Evolutionary conservation across 2,329 filamentous ascomycete genomes (phyloP).

Genomic region (Clarireedia paspali): DNA sequence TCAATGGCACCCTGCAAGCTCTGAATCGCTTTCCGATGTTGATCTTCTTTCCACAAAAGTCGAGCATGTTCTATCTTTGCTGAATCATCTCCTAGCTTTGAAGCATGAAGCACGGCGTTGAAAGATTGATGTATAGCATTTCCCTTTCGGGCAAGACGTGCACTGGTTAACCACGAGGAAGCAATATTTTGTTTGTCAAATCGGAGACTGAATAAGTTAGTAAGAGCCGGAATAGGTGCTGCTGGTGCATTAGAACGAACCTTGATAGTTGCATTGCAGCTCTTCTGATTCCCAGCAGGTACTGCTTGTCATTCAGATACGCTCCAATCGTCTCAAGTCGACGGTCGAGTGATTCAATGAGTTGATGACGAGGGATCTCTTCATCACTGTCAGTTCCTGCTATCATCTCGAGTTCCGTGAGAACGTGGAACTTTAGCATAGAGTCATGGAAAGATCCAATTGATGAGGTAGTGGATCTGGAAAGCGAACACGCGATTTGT

Average conservation of each 20-base stretch:
- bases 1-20: slow-evolving; percentile 80
- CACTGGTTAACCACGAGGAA: slow-evolving; percentile 76
- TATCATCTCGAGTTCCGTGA: slow-evolving; percentile 81
- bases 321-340: slow-evolving; percentile 86
- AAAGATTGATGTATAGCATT: slow-evolving; percentile 82
- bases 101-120: slow-evolving; percentile 85
- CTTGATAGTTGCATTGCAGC: slow-evolving; percentile 76
- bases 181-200: slow-evolving; percentile 72
- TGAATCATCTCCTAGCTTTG: slow-evolving; percentile 73
- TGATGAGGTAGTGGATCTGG: slow-evolving; percentile 68
- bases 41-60: slow-evolving; percentile 85
- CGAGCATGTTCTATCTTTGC: slow-evolving; percentile 93
- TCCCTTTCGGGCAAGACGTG: slow-evolving; percentile 77
- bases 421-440: slow-evolving; percentile 78
- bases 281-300: slow-evolving; percentile 75
- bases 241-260: slow-evolving; percentile 38
- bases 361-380: slow-evolving; percentile 27
- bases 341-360: slow-evolving; percentile 54
- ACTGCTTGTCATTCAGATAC: slow-evolving; percentile 89
- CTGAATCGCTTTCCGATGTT: slow-evolving; percentile 92
- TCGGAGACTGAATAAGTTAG: slow-evolving; percentile 32
- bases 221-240: neutral
- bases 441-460: slow-evolving; percentile 76
- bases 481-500: slow-evolving; percentile 65
- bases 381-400: slow-evolving; percentile 38